Conservation (phyloP, 2,329 filamentous ascomycete species). For the Corniculantispora saksenae region DNA sequence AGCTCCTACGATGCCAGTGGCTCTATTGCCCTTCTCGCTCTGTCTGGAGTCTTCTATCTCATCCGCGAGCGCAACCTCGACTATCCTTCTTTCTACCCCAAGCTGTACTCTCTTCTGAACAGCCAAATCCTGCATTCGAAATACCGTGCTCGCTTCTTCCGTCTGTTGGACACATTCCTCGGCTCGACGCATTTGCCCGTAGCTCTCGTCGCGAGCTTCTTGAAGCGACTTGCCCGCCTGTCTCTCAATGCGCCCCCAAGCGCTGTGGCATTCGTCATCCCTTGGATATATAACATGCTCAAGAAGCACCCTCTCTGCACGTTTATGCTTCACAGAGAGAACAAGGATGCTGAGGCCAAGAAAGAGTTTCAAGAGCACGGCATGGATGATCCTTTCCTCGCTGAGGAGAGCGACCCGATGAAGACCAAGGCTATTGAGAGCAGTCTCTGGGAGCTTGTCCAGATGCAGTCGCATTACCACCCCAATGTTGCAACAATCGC, state of each 20-base stretch:
- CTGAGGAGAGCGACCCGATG: conserved; percentile 78
- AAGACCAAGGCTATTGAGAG: conserved; percentile 86
- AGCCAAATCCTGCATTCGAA: conserved; percentile 87
- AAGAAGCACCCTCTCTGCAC: conserved; percentile 87
- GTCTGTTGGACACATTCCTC: conserved; percentile 87
- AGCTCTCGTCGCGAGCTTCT: conserved; percentile 87
- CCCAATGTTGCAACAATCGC: conserved; percentile 93
- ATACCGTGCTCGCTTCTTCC: conserved; percentile 90
- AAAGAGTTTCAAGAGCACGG: conserved; percentile 62
- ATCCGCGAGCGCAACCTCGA: conserved; percentile 93
- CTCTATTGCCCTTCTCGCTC: conserved; percentile 79
- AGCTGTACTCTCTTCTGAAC: conserved; percentile 91
- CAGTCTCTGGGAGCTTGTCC: conserved; percentile 91
- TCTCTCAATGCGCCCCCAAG: conserved; percentile 86
- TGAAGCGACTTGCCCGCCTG: conserved; percentile 86
- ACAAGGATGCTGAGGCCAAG: conserved; percentile 58
- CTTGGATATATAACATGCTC: conserved; percentile 94
- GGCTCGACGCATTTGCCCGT: conserved; percentile 90
- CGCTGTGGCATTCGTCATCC: conserved; percentile 84
- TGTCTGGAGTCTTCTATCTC: conserved; percentile 92
- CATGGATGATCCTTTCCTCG: conserved; percentile 72
- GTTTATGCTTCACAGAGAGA: conserved; percentile 89
- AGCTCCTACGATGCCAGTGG: conserved; percentile 88
- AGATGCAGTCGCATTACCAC: conserved; percentile 89
- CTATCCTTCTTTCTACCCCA: conserved; percentile 90